A percentile compares a stretch with the other conserved stretches of the same genome.
These are phyloP conservation scores for Graphilbum sp. DNA, from an alignment of 2,329 filamentous ascomycete genomes.

Conservation along the genomic window DNA sequence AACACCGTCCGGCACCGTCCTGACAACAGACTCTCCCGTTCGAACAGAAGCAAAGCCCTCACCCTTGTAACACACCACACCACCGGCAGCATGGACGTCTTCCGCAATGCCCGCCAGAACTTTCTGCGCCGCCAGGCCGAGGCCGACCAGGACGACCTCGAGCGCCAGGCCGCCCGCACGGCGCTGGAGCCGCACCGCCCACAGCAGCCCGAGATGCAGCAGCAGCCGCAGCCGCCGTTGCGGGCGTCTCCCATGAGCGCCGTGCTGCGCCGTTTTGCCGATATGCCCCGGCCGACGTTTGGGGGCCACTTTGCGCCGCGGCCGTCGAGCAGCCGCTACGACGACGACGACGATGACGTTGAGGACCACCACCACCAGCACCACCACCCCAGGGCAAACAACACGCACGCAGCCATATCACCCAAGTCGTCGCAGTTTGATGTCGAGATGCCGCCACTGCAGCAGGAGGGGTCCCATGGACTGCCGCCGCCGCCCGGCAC, in stretches of 20 bases:
- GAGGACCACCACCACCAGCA: too few relatives aligned
- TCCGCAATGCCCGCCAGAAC: slow-evolving; percentile 9
- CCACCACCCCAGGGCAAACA: too few relatives aligned
- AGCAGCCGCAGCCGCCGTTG: slow-evolving; percentile 7
- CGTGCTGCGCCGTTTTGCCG: slow-evolving; percentile 14
- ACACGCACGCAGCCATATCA: slow-evolving; percentile 15
- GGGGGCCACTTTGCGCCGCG: slow-evolving; percentile 5
- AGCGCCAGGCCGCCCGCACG: slow-evolving; percentile 9
- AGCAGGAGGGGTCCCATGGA: slow-evolving; percentile 20
- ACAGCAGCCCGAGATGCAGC: slow-evolving; percentile 13
- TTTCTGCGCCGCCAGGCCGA: slow-evolving; percentile 7
- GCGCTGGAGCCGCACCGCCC: slow-evolving; percentile 1
- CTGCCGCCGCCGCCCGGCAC: slow-evolving; percentile 13
- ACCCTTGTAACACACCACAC: too few relatives aligned
- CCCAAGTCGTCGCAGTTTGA: slow-evolving; percentile 31
- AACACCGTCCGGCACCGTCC: too few relatives aligned
- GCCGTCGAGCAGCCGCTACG: slow-evolving; percentile 12
- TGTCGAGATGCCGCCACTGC: slow-evolving; percentile 20
- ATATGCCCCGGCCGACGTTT: slow-evolving; percentile 11
- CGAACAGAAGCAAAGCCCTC: too few relatives aligned
- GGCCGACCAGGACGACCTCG: slow-evolving; percentile 10
- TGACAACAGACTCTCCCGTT: too few relatives aligned
- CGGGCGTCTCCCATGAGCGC: slow-evolving; percentile 2
- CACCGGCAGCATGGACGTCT: slow-evolving; percentile 9
- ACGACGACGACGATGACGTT: slow-evolving; percentile 8